Base-by-base conservation (phyloP, 306 rosid species). In the Trifolium pratense region DNA sequence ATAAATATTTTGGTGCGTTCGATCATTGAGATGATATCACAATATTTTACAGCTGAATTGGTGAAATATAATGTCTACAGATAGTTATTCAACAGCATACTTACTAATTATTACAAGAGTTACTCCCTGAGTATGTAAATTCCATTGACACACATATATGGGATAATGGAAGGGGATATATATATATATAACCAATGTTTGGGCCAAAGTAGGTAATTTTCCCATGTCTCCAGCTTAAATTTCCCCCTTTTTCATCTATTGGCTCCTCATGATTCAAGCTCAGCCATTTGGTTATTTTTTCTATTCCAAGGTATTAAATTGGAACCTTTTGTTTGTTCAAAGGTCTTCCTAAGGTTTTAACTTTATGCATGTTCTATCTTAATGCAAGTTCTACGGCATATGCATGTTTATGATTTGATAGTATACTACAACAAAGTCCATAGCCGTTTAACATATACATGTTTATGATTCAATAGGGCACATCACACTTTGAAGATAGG, bases 121-220 rank as follows among this genome's bases (percentile, higher is more conserved):
- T 59, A 59, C 40, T 31, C 21, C 40, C 31, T 5, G 37, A 26
- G 9, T 58, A 59, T 14, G 65, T 29, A 15, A 59, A 26, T 59
- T 20, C 1, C 31, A 53, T 53, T 15, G 9, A 53, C 26, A 53
- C 25, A 10, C 4, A 4, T 53, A 53, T 20, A 18, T 53, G 59
- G 29, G 6, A 18, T 3, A 18, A 53, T 20, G 6, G 29, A 53
- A 20, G 59, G 26, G 29, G 14, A 11, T 20, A 20, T 21, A 18
- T 53, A 52, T 52, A 52, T n/a, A n/a, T n/a, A n/a, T n/a, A n/a
- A 52, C 18, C 49, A 60, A 80, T 26, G 61, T 26, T 37, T 16
- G 53, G 32, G 71, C 17, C 62, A 26, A 70, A 29, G 67, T 26
- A 70, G 12, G 67, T 29, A 9, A 40, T 21, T 43, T 49, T 21